Percentiles rank a stretch among this genome's conserved stretches.
phyloP scores from a whole-genome alignment of 805 yeast species.

The Debaryomyces tyrocola region DNA sequence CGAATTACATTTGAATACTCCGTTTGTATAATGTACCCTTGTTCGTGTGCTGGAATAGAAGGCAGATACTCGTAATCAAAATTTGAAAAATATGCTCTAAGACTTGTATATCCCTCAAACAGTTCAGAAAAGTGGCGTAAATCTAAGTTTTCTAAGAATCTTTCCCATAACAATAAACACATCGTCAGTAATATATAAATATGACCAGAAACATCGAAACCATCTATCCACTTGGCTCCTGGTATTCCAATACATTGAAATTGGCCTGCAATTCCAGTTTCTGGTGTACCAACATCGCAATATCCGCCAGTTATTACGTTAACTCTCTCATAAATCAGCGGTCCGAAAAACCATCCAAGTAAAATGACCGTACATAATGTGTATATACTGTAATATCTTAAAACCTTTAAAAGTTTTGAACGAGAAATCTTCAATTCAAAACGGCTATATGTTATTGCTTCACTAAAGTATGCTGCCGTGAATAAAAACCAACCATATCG shows the following conservation, averaged over 20 bases:
- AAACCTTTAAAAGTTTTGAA: constrained; percentile 1
- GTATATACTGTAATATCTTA: constrained; percentile 10
- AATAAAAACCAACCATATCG: constrained; percentile 33
- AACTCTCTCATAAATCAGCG: constrained; percentile 31
- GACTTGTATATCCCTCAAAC: background rate
- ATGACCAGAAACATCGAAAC: constrained; percentile 58
- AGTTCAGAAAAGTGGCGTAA: background rate
- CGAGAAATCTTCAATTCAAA: constrained; percentile 3
- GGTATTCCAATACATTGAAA: background rate
- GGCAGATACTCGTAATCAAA: background rate
- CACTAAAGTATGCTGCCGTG: constrained; percentile 16
- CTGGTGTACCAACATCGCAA: constrained; percentile 22
- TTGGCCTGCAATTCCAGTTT: background rate
- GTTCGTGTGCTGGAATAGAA: background rate
- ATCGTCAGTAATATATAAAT: constrained; percentile 44
- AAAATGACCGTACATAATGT: constrained; percentile 9
- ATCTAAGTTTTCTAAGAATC: background rate
- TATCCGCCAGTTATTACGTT: constrained; percentile 39
- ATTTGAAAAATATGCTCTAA: background rate
- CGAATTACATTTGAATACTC: background rate
- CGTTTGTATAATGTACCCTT: background rate
- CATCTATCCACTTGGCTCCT: constrained; percentile 45
- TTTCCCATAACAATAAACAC: constrained; percentile 35
- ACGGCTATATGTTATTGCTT: constrained; percentile 7
- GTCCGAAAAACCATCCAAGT: constrained; percentile 36